Percentiles rank a stretch among this genome's conserved stretches.
These are phyloP conservation scores for Ricinus communis DNA, from an alignment of 345 rosid species.

Conservation along the genomic window DNA sequence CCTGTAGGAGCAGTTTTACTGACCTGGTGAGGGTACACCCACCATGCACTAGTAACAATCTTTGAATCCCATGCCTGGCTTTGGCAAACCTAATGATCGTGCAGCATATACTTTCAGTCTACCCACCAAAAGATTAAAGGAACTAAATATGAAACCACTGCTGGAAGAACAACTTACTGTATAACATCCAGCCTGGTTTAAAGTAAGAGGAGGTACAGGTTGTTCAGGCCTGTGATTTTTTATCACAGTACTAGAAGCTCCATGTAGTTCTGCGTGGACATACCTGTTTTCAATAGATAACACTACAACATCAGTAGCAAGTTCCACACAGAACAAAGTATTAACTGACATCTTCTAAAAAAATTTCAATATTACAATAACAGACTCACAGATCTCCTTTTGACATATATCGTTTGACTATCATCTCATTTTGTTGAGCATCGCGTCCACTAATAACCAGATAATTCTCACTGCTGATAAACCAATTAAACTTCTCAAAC, in stretches of 20 bases:
- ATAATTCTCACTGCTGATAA: conserved; percentile 94
- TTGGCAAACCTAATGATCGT: conserved; percentile 71
- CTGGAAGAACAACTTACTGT: conserved; percentile 46
- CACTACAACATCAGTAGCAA: not conserved
- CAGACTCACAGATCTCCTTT: conserved; percentile 87
- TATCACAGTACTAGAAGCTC: conserved; percentile 96
- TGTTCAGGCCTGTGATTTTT: conserved; percentile 93
- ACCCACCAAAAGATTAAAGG: not conserved
- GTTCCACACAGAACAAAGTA: not conserved
- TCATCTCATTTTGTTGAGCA: conserved; percentile 98
- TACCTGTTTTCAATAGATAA: conserved; percentile 52
- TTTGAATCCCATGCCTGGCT: conserved; percentile 99
- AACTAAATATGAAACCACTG: not conserved
- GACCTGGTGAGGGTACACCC: conserved; percentile 98
- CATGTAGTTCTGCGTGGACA: conserved; percentile 94
- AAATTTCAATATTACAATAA: conserved; percentile 10
- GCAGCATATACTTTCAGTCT: conserved; percentile 10
- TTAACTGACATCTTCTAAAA: conserved; percentile 8
- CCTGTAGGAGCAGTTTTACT: conserved; percentile 99
- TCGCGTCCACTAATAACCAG: conserved; percentile 94
- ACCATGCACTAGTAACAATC: conserved; percentile 99
- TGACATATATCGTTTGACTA: conserved; percentile 95
- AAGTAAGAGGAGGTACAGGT: conserved; percentile 84
- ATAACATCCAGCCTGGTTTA: conserved; percentile 96
- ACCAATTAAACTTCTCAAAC: conserved; percentile 99